Percentiles rank a stretch among this genome's conserved stretches.
Conservation (phyloP, 345 rosid genomes). For the Citrus unshiu region DNA sequence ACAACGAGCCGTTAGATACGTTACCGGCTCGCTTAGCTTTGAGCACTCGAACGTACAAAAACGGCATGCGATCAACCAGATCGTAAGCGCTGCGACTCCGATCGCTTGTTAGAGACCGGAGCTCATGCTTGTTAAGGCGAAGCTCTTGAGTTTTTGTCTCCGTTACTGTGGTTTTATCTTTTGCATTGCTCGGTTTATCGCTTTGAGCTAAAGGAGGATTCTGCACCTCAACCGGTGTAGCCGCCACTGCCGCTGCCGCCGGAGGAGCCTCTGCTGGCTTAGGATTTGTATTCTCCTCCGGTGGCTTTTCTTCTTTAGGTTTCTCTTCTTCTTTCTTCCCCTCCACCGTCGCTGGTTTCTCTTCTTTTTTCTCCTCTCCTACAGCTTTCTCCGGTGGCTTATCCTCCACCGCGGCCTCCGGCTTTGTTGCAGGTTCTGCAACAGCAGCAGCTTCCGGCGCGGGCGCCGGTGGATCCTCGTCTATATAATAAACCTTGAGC, state of each 20-base stretch:
- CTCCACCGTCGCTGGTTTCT: slow-evolving; percentile 24
- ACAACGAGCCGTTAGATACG: slow-evolving; percentile 34
- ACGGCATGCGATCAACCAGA: slow-evolving; percentile 81
- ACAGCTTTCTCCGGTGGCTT: slow-evolving; percentile 28
- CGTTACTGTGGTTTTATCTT: not conserved
- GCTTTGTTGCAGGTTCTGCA: not conserved
- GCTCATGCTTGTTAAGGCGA: slow-evolving; percentile 36
- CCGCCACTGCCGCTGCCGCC: not conserved
- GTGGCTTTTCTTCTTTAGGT: slow-evolving; percentile 26
- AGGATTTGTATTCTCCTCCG: slow-evolving; percentile 32
- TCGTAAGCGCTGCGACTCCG: slow-evolving; percentile 62
- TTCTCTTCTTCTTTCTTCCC: slow-evolving; percentile 38
- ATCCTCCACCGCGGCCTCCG: slow-evolving; percentile 26
- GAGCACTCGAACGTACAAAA: slow-evolving; percentile 68
- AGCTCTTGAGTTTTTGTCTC: slow-evolving; percentile 20
- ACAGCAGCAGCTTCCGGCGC: slow-evolving; percentile 3
- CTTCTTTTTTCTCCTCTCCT: slow-evolving; percentile 41
- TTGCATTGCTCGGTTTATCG: slow-evolving; percentile 22
- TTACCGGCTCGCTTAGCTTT: slow-evolving; percentile 54
- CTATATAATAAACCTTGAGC: slow-evolving; percentile 60
- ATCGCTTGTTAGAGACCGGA: slow-evolving; percentile 49
- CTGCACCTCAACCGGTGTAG: slow-evolving; percentile 33
- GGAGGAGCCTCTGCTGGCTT: slow-evolving; percentile 25
- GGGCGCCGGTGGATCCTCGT: slow-evolving; percentile 43
- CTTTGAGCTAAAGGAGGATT: slow-evolving; percentile 46